A percentile compares a stretch with the other conserved stretches of the same genome.
Evolutionary conservation across 1,284 basidiomycete genomes (phyloP).

Genomic region (Pholiota adiposa): DNA sequence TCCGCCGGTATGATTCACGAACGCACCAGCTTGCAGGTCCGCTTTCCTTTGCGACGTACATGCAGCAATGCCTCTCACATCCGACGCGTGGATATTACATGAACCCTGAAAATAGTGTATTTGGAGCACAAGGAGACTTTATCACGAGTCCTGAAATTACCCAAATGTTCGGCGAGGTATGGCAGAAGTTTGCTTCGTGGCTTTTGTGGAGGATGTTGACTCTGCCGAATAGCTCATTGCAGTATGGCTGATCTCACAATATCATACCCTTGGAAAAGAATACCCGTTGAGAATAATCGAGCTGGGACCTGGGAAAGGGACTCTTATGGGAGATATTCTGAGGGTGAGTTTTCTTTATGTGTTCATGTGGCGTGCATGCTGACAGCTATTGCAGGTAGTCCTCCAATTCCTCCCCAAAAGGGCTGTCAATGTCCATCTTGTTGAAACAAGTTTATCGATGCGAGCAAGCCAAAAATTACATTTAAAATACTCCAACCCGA

Average conservation of each 20-base stretch:
- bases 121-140: slow-evolving; percentile 92
- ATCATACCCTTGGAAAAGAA: slow-evolving; percentile 62
- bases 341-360: slow-evolving; percentile 56
- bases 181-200: slow-evolving; percentile 23
- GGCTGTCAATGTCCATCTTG: slow-evolving; percentile 67
- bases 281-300: slow-evolving; percentile 79
- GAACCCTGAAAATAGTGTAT: slow-evolving; percentile 72
- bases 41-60: slow-evolving; percentile 84
- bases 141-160: slow-evolving; percentile 97
- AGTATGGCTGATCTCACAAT: slow-evolving; percentile 86
- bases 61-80: slow-evolving; percentile 87
- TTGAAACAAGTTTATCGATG: slow-evolving; percentile 81
- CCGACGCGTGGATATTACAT: slow-evolving; percentile 92
- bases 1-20: slow-evolving; percentile 13
- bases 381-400: slow-evolving; percentile 46
- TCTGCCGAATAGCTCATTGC: slow-evolving; percentile 69
- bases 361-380: slow-evolving; percentile 17
- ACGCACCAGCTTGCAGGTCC: slow-evolving; percentile 79
- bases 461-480: slow-evolving; percentile 66
- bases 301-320: slow-evolving; percentile 94
- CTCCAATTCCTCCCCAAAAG: slow-evolving; percentile 50
- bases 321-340: slow-evolving; percentile 90
- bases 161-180: slow-evolving; percentile 95
- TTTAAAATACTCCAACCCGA: slow-evolving; percentile 41
- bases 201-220: slow-evolving; percentile 29